Base-by-base conservation (phyloP, 1,284 basidiomycete species). In the Moniliella sp. region DNA sequence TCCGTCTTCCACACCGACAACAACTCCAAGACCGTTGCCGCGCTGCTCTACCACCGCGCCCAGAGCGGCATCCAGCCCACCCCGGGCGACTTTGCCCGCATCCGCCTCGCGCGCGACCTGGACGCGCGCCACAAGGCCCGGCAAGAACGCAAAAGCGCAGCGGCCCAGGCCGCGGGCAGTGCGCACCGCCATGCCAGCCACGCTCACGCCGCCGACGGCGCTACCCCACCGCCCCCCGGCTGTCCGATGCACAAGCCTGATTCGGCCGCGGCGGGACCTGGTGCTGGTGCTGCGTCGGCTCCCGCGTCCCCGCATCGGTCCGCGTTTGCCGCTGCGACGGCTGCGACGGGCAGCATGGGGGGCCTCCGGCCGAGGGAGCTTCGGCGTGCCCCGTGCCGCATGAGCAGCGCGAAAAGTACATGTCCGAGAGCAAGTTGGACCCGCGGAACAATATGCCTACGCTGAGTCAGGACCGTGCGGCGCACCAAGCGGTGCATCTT, bases 391-490 rank as follows among this genome's bases (percentile, higher is more conserved):
- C 43, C 12, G 42, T 46, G 26, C 41, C 43, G 15, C 43, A 46
- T 15, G 34, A 46, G 13, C 36, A 46, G 14, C 40, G 43, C 9
- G 43, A 46, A 19, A 33, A 34, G 14, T 43, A 43, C 31, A 34
- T 46, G 15, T 35, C 41, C 2, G 42, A 18, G 38, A 38, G 4
- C 39, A 34, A n/a, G n/a, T 37, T 58, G 27, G 79, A 83, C 58
- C 78, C 83, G 0, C 68, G 75, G 32, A 97, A 93, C 64, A 74
- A 86, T 51, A 91, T 97, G 69, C 88, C 88, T 1, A 55, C 60
- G 4, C 72, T 88, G 18, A 67, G 77, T 0, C 81, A 86, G 58
- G 60, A 66, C 0, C 74, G 72, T 1, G 61, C 72, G 0, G 65
- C 70, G 5, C 62, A 71, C 9, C 74, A 80, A 50, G 58, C 62